phyloP scores from a whole-genome alignment of 2,329 filamentous ascomycete species.

The Fusarium annulatum region DNA sequence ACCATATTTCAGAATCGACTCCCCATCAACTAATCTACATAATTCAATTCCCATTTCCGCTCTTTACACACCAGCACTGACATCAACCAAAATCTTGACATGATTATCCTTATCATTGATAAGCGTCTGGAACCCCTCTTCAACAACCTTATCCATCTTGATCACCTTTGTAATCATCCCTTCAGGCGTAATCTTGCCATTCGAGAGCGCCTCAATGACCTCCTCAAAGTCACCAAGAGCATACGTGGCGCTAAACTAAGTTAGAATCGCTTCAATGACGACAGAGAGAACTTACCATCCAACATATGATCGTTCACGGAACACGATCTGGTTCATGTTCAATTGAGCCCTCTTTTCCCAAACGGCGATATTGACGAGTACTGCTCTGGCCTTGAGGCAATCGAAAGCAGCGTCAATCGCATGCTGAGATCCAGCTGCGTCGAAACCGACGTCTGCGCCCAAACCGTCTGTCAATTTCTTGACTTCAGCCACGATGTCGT shows the following conservation, averaged over 20 bases:
- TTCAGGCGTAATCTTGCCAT: background rate
- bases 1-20: background rate
- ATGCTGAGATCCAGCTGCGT: constrained; percentile 13
- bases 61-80: background rate
- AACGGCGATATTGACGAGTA: constrained; percentile 13
- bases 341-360: constrained; percentile 22
- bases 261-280: background rate
- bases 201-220: constrained; percentile 15
- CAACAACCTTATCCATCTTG: constrained; percentile 22
- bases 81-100: constrained; percentile 24
- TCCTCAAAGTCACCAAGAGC: constrained; percentile 16
- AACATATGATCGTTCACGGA: constrained; percentile 16
- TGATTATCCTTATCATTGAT: constrained; percentile 22
- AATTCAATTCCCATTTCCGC: rapidly evolving
- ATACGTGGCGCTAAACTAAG: background rate
- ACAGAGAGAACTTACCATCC: background rate
- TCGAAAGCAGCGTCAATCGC: constrained; percentile 13
- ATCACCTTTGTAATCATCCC: constrained; percentile 28
- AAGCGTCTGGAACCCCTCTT: constrained; percentile 10
- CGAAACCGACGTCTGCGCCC: constrained; percentile 16
- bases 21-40: background rate
- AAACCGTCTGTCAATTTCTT: background rate
- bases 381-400: constrained; percentile 10
- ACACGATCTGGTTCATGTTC: constrained; percentile 28
- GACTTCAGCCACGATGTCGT: constrained; percentile 19